Evolutionary conservation across 352 stramenopile genomes (phyloP).

Genomic region (Detonula confervacea): DNA sequence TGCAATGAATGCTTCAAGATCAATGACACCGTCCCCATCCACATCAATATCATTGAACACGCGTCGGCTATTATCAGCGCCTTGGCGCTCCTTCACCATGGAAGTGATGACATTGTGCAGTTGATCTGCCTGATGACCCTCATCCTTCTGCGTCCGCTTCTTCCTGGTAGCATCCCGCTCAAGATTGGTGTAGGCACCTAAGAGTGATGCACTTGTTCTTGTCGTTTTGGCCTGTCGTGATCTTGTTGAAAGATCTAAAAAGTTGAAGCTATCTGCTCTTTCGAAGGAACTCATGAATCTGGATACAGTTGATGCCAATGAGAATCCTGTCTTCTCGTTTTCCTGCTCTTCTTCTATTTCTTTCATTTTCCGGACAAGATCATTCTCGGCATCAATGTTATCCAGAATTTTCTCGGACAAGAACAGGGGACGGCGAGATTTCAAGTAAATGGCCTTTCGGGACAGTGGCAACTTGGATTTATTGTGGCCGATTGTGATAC

Average conservation of each 20-base stretch:
- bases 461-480: constrained; percentile 77
- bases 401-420: constrained; percentile 61
- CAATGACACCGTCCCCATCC: constrained; percentile 32
- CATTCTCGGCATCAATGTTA: constrained; percentile 33
- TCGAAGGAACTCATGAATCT: too few relatives aligned
- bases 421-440: constrained; percentile 54
- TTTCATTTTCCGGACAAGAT: constrained; percentile 19
- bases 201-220: constrained; percentile 41
- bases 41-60: constrained; percentile 65
- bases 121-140: constrained; percentile 15
- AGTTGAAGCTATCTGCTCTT: too few relatives aligned
- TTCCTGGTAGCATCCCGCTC: constrained; percentile 49
- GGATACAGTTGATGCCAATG: too few relatives aligned
- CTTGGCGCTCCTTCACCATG: constrained; percentile 65
- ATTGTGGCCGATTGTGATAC: constrained; percentile 84
- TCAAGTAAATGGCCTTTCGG: constrained; percentile 39
- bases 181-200: constrained; percentile 53
- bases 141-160: constrained; percentile 21
- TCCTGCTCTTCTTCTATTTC: too few relatives aligned
- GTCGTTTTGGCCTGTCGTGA: constrained; percentile 24
- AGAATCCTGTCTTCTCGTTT: too few relatives aligned
- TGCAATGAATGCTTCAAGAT: constrained; percentile 46
- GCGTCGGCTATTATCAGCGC: background rate
- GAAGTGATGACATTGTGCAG: constrained; percentile 54
- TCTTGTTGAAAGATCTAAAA: too few relatives aligned